A percentile compares a stretch with the other conserved stretches of the same genome.
Evolutionary conservation across 1,284 basidiomycete genomes (phyloP).

Genomic region (Polyporus tsugae): DNA sequence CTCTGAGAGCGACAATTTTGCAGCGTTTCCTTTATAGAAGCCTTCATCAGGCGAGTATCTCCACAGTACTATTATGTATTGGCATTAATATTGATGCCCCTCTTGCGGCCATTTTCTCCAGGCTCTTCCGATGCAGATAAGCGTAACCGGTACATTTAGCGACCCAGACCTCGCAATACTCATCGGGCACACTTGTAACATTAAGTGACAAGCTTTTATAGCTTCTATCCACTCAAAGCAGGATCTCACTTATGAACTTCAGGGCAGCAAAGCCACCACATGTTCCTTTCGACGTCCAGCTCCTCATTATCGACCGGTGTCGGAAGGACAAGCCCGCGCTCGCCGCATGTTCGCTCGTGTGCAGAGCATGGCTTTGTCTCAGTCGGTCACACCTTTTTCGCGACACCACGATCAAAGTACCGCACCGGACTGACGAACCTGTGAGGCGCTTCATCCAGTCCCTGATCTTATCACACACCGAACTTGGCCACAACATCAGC

Average conservation of each 20-base stretch:
- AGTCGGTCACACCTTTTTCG: neutral
- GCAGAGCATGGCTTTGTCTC: neutral
- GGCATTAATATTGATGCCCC: neutral
- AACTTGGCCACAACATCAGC: neutral
- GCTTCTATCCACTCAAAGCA: neutral
- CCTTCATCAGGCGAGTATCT: neutral
- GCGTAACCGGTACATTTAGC: neutral
- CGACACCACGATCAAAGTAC: conserved; percentile 2
- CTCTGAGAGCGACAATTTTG: too few species aligned
- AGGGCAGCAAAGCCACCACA: neutral
- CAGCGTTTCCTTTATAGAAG: neutral
- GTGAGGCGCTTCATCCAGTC: neutral
- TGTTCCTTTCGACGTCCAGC: neutral
- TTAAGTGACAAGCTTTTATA: neutral
- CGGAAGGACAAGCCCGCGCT: neutral
- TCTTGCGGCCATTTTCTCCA: neutral
- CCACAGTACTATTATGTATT: neutral
- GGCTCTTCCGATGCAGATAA: neutral
- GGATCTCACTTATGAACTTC: neutral
- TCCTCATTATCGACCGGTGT: neutral
- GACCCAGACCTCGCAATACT: neutral
- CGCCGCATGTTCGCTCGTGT: neutral
- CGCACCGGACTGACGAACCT: neutral
- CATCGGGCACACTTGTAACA: neutral
- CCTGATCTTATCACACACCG: neutral